Evolutionary conservation across 2,329 filamentous ascomycete species (phyloP), one percentile per base, ranked within the genome.

Genomic region (Sporothrix phasma): DNA sequence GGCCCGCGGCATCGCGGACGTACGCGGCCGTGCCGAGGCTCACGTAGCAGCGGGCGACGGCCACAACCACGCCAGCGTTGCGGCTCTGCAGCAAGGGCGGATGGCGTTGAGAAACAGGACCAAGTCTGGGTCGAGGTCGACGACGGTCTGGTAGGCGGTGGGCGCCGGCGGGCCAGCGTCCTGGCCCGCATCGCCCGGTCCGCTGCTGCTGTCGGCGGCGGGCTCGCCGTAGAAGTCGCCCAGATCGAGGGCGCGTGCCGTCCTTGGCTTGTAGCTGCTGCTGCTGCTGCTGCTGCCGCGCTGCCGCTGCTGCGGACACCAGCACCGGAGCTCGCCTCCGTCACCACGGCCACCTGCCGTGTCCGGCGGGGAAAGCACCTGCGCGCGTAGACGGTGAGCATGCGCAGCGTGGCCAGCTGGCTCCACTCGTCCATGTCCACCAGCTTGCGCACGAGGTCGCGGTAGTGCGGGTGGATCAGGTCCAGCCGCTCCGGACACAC

Each of bases 351-450:
- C 51, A 67, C 84, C 2, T 82, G 76, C 68, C 80, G 85, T 8
- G 80, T 88, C 72, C 83, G 82, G 63, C 82, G 81, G 0, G 94
- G 92, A 70, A 99, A 99, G 74, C 91, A 97, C 72, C 84, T 89
- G 63, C 94, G 85, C 1, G 90, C 86, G 74, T 99, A 99, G 24
- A 86, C 79, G 1, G 89, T 88, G 84, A 97, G 87, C 68, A 99
- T 79, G 45, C 86, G 84, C 69, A 99, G 73, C 2, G 89, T 89
- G 2, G 91, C 88, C 62, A 97, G 75, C 76, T 99, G 94, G 47
- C 92, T 89, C 94, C 94, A 99, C 76, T 99, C 94, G 72, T 99
- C 94, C 94, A 99, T 99, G 73, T 99, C 94, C 26, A 97, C 91
- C 61, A 97, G 78, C 78, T 97, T 96, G 74, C 86, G 90, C 67